Evolutionary conservation across 78 protist species (phyloP).

Genomic region (Planoprotostelium fungivorum): DNA sequence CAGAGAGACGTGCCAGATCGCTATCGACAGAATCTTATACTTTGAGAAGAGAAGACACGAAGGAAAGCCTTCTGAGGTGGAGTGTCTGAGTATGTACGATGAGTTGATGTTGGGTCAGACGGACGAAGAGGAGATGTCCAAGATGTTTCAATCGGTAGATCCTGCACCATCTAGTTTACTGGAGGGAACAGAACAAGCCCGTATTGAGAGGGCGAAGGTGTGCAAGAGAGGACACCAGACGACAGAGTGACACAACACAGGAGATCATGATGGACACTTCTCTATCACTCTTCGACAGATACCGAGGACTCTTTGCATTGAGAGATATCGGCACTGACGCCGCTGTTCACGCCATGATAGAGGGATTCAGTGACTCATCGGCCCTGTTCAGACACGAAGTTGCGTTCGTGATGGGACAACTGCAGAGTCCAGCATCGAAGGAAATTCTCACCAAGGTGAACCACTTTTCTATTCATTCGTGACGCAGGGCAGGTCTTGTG

Average conservation of each 20-base stretch:
- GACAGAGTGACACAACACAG: not conserved
- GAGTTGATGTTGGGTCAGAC: not conserved
- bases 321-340: constrained; percentile 33
- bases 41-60: constrained; percentile 6
- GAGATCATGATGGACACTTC: not conserved
- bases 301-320: constrained; percentile 57
- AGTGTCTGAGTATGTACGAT: not conserved
- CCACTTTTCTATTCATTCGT: not conserved
- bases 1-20: constrained; percentile 56
- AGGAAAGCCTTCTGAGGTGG: not conserved
- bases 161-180: not conserved
- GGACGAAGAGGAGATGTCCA: not conserved
- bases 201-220: not conserved
- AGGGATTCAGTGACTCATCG: constrained; percentile 13
- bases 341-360: constrained; percentile 41
- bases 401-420: constrained; percentile 80
- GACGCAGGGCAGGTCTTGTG: constrained; percentile 7
- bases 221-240: not conserved
- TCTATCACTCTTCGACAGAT: constrained; percentile 33
- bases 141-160: not conserved
- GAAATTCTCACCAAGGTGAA: constrained; percentile 22
- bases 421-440: constrained; percentile 49
- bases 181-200: not conserved
- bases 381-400: constrained; percentile 77
- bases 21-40: constrained; percentile 32